Evolutionary conservation across 257 asterid species (phyloP).

Genomic region (Fraxinus anomala): DNA sequence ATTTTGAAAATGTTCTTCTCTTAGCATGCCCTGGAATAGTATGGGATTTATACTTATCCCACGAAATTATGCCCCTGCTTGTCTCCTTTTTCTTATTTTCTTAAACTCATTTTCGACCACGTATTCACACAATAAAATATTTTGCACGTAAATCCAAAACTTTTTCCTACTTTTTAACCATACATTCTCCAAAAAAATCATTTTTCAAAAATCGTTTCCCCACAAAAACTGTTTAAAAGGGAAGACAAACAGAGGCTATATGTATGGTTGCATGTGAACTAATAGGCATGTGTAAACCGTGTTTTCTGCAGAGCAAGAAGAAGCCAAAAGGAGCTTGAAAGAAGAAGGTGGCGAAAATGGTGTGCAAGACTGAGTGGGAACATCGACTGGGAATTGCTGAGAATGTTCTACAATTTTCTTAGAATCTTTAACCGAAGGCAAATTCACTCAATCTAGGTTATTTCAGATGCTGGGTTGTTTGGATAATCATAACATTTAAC

Average conservation of each 20-base stretch:
- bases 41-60: background rate
- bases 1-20: background rate
- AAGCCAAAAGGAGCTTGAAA: constrained; percentile 42
- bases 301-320: constrained; percentile 50
- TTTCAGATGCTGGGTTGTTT: background rate
- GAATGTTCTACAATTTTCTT: background rate
- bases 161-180: too few species aligned
- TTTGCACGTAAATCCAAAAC: too few species aligned
- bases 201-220: too few species aligned
- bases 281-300: background rate
- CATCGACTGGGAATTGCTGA: background rate
- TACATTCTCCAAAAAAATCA: too few species aligned
- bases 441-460: background rate
- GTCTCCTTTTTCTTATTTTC: too few species aligned
- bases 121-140: too few species aligned
- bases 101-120: too few species aligned
- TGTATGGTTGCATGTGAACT: constrained; percentile 12
- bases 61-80: background rate
- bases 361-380: constrained; percentile 32
- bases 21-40: background rate
- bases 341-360: constrained; percentile 41
- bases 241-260: too few species aligned
- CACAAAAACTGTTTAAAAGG: too few species aligned
- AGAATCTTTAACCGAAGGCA: background rate
- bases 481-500: background rate